Percentiles rank a stretch among this genome's conserved stretches.
Conservation (phyloP, 1,284 basidiomycete species). For the Papiliotrema laurentii region DNA sequence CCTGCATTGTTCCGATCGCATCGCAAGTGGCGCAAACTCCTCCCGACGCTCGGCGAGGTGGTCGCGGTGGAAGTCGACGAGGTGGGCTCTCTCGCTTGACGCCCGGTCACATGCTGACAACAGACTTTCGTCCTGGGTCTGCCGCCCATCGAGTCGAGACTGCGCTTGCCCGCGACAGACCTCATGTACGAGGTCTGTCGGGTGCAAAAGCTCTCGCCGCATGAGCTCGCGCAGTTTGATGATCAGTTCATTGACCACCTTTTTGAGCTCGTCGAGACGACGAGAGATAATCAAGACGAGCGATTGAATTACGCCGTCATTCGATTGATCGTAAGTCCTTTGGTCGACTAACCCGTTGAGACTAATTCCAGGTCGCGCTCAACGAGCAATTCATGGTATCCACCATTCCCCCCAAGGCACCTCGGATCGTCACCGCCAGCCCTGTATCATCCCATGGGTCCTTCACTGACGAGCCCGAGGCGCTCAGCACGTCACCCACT, state of each 20-base stretch:
- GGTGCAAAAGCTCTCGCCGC: slow-evolving; percentile 71
- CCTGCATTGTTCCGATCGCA: slow-evolving; percentile 67
- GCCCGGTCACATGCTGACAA: slow-evolving; percentile 10
- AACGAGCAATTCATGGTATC: slow-evolving; percentile 99
- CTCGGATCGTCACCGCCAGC: slow-evolving; percentile 47
- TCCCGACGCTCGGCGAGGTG: slow-evolving; percentile 66
- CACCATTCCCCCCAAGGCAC: slow-evolving; percentile 37
- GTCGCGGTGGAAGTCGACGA: slow-evolving; percentile 45
- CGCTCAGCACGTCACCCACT: background rate
- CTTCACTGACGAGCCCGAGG: slow-evolving; percentile 3
- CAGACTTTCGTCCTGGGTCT: slow-evolving; percentile 40
- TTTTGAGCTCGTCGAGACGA: slow-evolving; percentile 91
- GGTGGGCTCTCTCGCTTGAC: slow-evolving; percentile 19
- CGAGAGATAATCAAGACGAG: slow-evolving; percentile 81
- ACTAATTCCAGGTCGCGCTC: slow-evolving; percentile 64
- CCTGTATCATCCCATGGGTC: slow-evolving; percentile 1
- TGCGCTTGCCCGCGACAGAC: slow-evolving; percentile 65
- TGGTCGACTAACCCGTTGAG: background rate
- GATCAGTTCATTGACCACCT: slow-evolving; percentile 82
- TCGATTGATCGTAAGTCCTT: slow-evolving; percentile 70
- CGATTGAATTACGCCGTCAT: slow-evolving; percentile 90
- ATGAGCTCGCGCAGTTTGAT: slow-evolving; percentile 69
- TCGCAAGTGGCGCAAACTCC: slow-evolving; percentile 73
- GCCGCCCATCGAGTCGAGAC: slow-evolving; percentile 69
- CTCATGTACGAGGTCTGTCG: slow-evolving; percentile 87